Evolutionary conservation across 345 rosid species (phyloP), one percentile per base, ranked within the genome.

Genomic region (Euclidium syriacum): DNA sequence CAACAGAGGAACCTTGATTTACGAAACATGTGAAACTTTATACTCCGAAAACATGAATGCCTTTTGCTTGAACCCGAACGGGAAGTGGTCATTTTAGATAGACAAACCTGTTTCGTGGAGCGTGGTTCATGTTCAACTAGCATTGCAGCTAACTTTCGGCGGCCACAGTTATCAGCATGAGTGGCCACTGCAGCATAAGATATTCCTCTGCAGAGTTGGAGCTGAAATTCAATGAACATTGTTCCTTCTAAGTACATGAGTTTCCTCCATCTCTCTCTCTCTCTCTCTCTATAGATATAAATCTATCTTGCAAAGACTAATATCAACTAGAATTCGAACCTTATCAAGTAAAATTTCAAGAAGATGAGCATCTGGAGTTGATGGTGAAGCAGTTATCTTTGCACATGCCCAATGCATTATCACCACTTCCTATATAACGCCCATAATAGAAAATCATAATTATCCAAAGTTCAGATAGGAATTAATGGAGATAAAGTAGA

Each of bases 371-470:
- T 94, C 99, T 36, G 96, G 87, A 75, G 85, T 84, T 52, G 99
- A 81, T 69, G 84, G 77, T 18, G 95, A 94, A 76, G 97, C 86
- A 42, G 96, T 81, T 73, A 94, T 87, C 81, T 90, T 94, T 16
- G 88, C 77, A 77, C 99, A 90, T 10, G 99, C 88, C 99, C 99
- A 94, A 58, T 94, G 99, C 97, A 90, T 94, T 78, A 94, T 83
- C 68, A 90, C 99, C 75, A 84, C 90, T 77, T 90, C 99, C 99
- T 90, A 54, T 15, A 54, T 27, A 40, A 73, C 35, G 17, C 64
- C 71, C 65, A 55, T 2, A 18, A 62, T 47, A 42, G 47, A 58
- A 52, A 42, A 38, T 16, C 23, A 33, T 17, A 47, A 16, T 42
- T 4, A 25, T 24, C 2, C 25, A 9, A 63, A 36, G 30, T 29